Base-by-base conservation (phyloP, 2,329 filamentous ascomycete genomes). In the Capronia americana region DNA sequence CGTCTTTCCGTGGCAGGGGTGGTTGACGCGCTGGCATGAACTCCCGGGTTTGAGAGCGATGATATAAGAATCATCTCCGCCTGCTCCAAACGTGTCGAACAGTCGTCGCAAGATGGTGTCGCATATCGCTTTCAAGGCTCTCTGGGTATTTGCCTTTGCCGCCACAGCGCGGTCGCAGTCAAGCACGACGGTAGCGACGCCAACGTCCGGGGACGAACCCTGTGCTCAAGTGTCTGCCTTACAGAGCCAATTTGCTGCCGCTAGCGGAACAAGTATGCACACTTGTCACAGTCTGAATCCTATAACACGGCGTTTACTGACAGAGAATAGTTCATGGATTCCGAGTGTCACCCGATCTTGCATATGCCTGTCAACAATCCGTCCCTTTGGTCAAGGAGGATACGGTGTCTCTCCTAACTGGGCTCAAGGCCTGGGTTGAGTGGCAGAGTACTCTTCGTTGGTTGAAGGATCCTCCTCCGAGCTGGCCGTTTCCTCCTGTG, bases 401-500 rank as follows among this genome's bases (percentile, higher is more conserved):
- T 64, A 48, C 64, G 12, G 30, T 66, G 14, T 46, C 20, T 50
- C 32, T 66, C 7, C 32, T 64, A 12, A 55, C 26, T 11, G 61
- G 61, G 14, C 53, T 66, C 2, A 32, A 41, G 17, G 54, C 55
- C 32, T 58, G 41, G 55, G 24, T 81, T 0, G 75, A 82, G 61
- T 85, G 81, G 76, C 83, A 85, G 70, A 82, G 80, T 41, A 82
- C 81, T 3, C 72, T 82, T 5, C 77, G 79, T 12, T 83, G 79
- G 72, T 77, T 85, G 30, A 84, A 84, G 67, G 75, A 83, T 60
- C 86, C 86, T 3, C 86, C 86, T 0, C 65, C 77, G n/a, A 77
- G 77, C 12, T 87, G 87, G 73, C 77, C 77, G 63, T 79, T 85
- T 57, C 80, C 83, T 1, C 73, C 79, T 1, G 77, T 80, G 28